These are phyloP conservation scores for Hypoxylon sp. DNA, from an alignment of 2,329 filamentous ascomycete genomes.

Conservation along the genomic window DNA sequence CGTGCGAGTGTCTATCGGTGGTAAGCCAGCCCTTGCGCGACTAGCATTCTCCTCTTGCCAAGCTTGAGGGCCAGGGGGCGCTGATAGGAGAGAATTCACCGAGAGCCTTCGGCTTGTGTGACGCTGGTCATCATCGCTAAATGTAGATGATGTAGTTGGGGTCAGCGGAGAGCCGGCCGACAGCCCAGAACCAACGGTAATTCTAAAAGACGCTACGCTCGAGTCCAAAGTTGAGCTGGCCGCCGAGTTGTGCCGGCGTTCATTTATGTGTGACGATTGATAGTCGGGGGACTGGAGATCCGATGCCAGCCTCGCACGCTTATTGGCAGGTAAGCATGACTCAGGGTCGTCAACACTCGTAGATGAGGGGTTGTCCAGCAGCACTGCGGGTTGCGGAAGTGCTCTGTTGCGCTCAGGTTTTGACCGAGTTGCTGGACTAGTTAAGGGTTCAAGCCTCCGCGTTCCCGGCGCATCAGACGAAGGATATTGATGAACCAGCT, in stretches of 20 bases:
- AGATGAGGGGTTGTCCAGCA: slow-evolving; percentile 39
- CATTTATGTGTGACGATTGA: slow-evolving; percentile 40
- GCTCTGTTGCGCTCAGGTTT: slow-evolving; percentile 36
- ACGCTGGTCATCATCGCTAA: slow-evolving; percentile 53
- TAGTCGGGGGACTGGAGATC: slow-evolving; percentile 41
- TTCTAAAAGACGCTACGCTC: slow-evolving; percentile 43
- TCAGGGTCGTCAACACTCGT: slow-evolving; percentile 41
- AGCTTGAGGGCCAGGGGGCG: slow-evolving; percentile 56
- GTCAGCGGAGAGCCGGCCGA: slow-evolving; percentile 54
- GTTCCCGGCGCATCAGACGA: slow-evolving; percentile 44
- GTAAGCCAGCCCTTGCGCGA: slow-evolving; percentile 43
- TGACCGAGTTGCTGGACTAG: slow-evolving; percentile 37
- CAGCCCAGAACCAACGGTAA: slow-evolving; percentile 43
- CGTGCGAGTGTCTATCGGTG: slow-evolving; percentile 44
- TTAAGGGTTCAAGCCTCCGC: slow-evolving; percentile 50
- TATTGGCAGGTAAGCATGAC: slow-evolving; percentile 42
- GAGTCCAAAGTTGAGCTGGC: slow-evolving; percentile 49
- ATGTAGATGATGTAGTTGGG: slow-evolving; percentile 55
- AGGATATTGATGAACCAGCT: slow-evolving; percentile 53
- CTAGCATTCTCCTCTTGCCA: slow-evolving; percentile 41
- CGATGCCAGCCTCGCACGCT: slow-evolving; percentile 46
- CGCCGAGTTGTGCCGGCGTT: slow-evolving; percentile 48
- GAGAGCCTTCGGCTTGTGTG: slow-evolving; percentile 61
- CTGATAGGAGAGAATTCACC: slow-evolving; percentile 72
- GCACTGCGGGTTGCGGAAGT: slow-evolving; percentile 32